Evolutionary conservation across 2,329 filamentous ascomycete genomes (phyloP), one percentile per base, ranked within the genome.

Genomic region (Botryotinia narcissicola): DNA sequence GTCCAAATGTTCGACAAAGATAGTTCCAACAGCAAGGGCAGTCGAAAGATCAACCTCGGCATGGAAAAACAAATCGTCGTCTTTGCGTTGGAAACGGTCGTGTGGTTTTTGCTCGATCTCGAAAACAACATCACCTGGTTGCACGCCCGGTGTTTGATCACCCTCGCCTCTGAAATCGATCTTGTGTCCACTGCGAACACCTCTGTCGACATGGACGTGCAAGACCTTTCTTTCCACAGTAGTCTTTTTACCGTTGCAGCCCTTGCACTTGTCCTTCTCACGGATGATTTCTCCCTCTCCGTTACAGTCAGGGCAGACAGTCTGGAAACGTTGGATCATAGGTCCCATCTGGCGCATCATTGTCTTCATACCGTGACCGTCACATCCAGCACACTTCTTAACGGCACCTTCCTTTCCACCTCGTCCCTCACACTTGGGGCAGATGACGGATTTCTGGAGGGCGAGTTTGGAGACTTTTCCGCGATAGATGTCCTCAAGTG

Each of bases 291-390:
- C 96, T 75, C 96, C 95, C 84, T 99, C 96, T 76, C 97, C 97
- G 79, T 96, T 95, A 83, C 96, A 99, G 85, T 99, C 97, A 42
- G 95, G 93, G 89, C 96, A 99, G 80, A 98, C 95, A 44, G 95
- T 98, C 88, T 99, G 96, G 90, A 99, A 99, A 74, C 96, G 93
- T 86, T 99, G 97, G 79, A 99, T 98, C 96, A 99, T 99, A 74
- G 96, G 96, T 70, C 96, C 96, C 95, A 99, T 98, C 85, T 99
- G 96, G 82, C 97, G 93, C 96, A 99, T 98, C 95, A 99, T 98
- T 59, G 93, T 98, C 92, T 98, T 98, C 93, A 98, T 97, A 84
- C 96, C 96, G 77, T 92, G 90, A 78, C 96, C 96, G 80, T 97
- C 94, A 83, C 96, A 99, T 81, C 94, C 93, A 59, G 89, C 82